Percentiles rank a stretch among this genome's conserved stretches.
Conservation (phyloP, 176 grass and related monocot genomes). For the Cenchrus purpureus region DNA sequence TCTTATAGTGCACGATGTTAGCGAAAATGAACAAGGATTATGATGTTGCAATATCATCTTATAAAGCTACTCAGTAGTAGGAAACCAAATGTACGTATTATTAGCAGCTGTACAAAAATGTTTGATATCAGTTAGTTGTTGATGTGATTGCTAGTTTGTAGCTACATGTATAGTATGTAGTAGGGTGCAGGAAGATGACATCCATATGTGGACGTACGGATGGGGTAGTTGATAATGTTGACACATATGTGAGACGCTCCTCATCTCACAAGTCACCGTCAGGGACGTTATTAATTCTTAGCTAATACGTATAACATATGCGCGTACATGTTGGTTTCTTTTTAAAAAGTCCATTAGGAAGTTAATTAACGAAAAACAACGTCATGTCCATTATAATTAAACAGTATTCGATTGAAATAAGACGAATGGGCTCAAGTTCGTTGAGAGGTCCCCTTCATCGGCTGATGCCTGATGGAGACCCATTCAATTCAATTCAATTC, state of each 20-base stretch:
- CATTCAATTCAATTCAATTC: no score
- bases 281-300: neutral
- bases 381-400: neutral
- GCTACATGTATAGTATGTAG: neutral
- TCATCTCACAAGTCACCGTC: constrained; percentile 8
- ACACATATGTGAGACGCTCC: constrained; percentile 38
- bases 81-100: neutral
- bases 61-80: neutral
- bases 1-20: no score
- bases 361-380: neutral
- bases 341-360: neutral
- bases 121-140: neutral
- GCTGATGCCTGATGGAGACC: neutral
- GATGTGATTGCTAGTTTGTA: neutral
- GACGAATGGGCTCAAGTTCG: neutral
- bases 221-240: neutral
- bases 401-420: neutral
- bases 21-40: no score
- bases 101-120: neutral
- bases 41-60: neutral
- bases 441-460: neutral
- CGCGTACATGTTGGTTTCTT: neutral
- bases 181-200: constrained; percentile 2
- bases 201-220: neutral
- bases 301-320: no score